Evolutionary conservation across 139 green algal genomes (phyloP).

Genomic region (Tetratostichococcus sp.): DNA sequence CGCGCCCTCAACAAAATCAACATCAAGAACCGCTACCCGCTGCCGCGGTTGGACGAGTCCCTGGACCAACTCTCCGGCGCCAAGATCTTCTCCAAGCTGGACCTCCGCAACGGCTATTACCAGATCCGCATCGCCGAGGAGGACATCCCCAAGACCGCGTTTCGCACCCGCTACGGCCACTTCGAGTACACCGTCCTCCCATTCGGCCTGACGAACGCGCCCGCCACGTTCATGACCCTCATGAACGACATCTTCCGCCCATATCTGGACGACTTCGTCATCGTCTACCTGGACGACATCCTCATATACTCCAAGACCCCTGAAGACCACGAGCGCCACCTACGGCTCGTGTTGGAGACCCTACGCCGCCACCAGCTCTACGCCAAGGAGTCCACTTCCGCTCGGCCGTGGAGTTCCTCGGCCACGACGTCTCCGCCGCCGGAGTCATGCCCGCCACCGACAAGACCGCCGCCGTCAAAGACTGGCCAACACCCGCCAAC

Average conservation of each 20-base stretch:
- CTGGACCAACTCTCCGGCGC: conserved; percentile 35
- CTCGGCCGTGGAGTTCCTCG: conserved; percentile 26
- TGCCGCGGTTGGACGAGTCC: conserved; percentile 43
- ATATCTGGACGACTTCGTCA: conserved; percentile 29
- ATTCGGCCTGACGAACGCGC: conserved; percentile 50
- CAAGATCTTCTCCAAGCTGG: conserved; percentile 34
- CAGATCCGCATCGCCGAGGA: conserved; percentile 24
- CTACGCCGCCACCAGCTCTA: conserved; percentile 21
- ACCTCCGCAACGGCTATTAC: conserved; percentile 32
- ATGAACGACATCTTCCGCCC: conserved; percentile 36
- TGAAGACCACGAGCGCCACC: conserved; percentile 38
- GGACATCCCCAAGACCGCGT: conserved; percentile 37
- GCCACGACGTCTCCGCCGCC: conserved; percentile 21
- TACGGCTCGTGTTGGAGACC: conserved; percentile 23
- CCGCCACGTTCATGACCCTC: conserved; percentile 34
- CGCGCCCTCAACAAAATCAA: conserved; percentile 40
- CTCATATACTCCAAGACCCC: conserved; percentile 29
- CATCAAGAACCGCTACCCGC: conserved; percentile 37
- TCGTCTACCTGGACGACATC: conserved; percentile 64
- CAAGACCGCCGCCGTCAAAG: conserved; percentile 31
- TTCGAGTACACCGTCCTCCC: conserved; percentile 33
- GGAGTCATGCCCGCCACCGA: conserved; percentile 12
- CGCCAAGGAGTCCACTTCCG: conserved; percentile 6
- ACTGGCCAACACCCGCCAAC: conserved; percentile 23
- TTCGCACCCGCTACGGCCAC: conserved; percentile 25